phyloP scores from a whole-genome alignment of 208 protist species.

The Leishmania guyanensis region DNA sequence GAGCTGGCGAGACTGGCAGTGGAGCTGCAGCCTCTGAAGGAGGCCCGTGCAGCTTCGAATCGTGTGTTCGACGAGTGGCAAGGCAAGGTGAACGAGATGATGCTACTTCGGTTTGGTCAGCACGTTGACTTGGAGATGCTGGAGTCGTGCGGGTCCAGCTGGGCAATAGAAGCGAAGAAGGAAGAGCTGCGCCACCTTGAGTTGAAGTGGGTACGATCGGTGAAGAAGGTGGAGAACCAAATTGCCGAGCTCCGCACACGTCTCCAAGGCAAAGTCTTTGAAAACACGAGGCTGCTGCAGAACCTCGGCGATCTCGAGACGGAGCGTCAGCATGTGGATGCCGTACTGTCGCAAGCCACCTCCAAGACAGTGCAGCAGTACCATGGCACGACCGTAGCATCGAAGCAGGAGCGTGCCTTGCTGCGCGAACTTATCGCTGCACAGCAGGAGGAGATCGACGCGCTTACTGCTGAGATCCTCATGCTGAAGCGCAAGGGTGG shows the following conservation, averaged over 20 bases:
- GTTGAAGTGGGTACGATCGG: slow-evolving; percentile 66
- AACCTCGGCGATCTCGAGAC: slow-evolving; percentile 80
- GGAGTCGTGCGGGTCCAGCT: slow-evolving; percentile 85
- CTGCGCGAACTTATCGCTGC: slow-evolving; percentile 87
- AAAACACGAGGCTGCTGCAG: slow-evolving; percentile 91
- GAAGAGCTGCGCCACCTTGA: slow-evolving; percentile 88
- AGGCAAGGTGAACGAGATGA: slow-evolving; percentile 90
- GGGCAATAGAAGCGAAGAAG: slow-evolving; percentile 89
- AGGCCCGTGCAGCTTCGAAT: slow-evolving; percentile 70
- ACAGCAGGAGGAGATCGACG: slow-evolving; percentile 94
- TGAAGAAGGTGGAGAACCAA: slow-evolving; percentile 65
- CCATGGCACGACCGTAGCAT: slow-evolving; percentile 73
- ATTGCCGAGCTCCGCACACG: slow-evolving; percentile 71
- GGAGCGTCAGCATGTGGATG: slow-evolving; percentile 80
- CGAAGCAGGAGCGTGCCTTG: slow-evolving; percentile 72
- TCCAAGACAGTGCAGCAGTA: slow-evolving; percentile 74
- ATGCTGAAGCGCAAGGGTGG: slow-evolving; percentile 94
- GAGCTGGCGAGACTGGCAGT: slow-evolving; percentile 56
- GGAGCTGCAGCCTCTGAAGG: slow-evolving; percentile 71
- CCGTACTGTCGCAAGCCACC: slow-evolving; percentile 68
- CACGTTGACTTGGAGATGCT: slow-evolving; percentile 93
- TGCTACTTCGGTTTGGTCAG: slow-evolving; percentile 96
- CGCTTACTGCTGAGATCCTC: slow-evolving; percentile 88
- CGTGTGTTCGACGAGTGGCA: slow-evolving; percentile 81
- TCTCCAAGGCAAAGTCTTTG: slow-evolving; percentile 62